Evolutionary conservation across 2,329 filamentous ascomycete species (phyloP).

Genomic region (Stagonosporopsis cucurbitacearum): DNA sequence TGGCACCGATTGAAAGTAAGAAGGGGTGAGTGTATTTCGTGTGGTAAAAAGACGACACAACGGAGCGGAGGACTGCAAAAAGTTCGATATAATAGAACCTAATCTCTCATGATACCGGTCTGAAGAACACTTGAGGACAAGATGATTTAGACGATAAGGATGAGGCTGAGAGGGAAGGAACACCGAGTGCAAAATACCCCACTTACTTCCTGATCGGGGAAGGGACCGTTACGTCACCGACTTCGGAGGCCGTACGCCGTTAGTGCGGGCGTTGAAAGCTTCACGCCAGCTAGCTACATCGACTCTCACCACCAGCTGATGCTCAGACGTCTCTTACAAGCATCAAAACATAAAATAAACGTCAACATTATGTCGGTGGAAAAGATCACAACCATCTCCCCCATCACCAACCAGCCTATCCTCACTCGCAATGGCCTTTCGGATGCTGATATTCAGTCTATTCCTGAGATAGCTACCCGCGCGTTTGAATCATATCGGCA

Average conservation of each 20-base stretch:
- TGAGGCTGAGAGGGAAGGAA: slow-evolving; percentile 5
- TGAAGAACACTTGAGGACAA: too few relatives aligned
- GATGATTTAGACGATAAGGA: not conserved
- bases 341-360: slow-evolving; percentile 17
- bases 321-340: slow-evolving; percentile 22
- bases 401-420: slow-evolving; percentile 84
- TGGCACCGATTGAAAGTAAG: too few relatives aligned
- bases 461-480: slow-evolving; percentile 74
- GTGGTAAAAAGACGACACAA: not conserved
- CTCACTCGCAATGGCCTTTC: slow-evolving; percentile 79
- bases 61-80: not conserved
- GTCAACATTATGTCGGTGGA: slow-evolving; percentile 58
- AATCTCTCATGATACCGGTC: too few relatives aligned
- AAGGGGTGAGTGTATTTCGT: not conserved
- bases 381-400: slow-evolving; percentile 81
- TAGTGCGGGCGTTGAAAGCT: slow-evolving; percentile 15
- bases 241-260: slow-evolving; percentile 5
- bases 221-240: slow-evolving; percentile 14
- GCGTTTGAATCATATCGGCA: slow-evolving; percentile 80
- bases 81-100: not conserved
- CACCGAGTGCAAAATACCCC: not conserved
- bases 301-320: slow-evolving; percentile 4
- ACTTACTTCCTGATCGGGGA: not conserved
- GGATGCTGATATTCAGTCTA: slow-evolving; percentile 69
- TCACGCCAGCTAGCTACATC: slow-evolving; percentile 1